Conservation (phyloP, 2,329 filamentous ascomycete genomes). For the Venturia effusa region DNA sequence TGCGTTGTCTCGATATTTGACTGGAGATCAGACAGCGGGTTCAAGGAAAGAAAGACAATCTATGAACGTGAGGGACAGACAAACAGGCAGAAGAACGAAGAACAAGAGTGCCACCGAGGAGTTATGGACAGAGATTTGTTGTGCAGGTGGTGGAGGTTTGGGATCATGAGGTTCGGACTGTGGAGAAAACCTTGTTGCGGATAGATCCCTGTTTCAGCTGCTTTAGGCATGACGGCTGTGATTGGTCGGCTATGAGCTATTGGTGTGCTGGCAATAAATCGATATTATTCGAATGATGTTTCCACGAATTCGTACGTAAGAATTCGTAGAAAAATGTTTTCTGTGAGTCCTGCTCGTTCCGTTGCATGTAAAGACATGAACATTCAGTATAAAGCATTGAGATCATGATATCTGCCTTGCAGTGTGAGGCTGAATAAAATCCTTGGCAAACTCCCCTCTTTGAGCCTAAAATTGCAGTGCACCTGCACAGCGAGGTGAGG, state of each 20-base stretch:
- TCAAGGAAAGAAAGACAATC: not conserved
- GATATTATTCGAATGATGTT: not conserved
- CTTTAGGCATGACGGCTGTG: not conserved
- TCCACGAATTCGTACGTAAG: not conserved
- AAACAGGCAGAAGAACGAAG: not conserved
- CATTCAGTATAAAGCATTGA: not conserved
- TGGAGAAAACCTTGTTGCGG: not conserved
- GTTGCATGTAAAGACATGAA: not conserved
- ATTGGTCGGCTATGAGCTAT: not conserved
- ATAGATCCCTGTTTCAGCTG: not conserved
- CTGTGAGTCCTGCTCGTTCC: too few species aligned
- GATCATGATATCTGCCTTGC: not conserved
- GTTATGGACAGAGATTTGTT: not conserved
- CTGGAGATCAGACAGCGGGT: not conserved
- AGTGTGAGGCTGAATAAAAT: not conserved
- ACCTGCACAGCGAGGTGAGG: too few species aligned
- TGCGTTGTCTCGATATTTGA: not conserved
- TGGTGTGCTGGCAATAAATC: not conserved
- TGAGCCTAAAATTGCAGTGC: not conserved
- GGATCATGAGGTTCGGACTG: not conserved
- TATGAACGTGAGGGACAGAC: not conserved
- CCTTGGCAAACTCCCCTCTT: not conserved
- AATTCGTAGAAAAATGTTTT: not conserved
- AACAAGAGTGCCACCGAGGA: not conserved
- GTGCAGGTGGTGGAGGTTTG: not conserved